Evolutionary conservation across 306 rosid species (phyloP).

Genomic region (Neltuma alba): DNA sequence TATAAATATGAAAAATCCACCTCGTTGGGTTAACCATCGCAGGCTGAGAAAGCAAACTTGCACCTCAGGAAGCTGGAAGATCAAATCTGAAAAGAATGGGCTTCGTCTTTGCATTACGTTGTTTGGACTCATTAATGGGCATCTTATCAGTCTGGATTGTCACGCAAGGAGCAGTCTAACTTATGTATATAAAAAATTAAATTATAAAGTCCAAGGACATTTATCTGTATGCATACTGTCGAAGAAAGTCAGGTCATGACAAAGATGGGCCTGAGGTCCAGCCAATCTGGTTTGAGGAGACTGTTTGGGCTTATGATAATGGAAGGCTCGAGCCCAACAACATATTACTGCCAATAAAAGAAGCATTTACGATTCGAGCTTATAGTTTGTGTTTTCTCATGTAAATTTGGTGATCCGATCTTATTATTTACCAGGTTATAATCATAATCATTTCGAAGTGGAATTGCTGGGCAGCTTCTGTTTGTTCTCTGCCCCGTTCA

Average conservation of each 20-base stretch:
- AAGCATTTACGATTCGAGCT: too few relatives aligned
- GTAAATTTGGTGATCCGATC: background rate
- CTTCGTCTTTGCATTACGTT: background rate
- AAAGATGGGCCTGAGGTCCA: background rate
- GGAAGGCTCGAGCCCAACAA: background rate
- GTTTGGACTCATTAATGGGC: background rate
- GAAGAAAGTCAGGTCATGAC: too few relatives aligned
- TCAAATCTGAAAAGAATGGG: conserved; percentile 21
- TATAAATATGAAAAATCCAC: background rate
- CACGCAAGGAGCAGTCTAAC: background rate
- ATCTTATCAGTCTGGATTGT: background rate
- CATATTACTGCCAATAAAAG: background rate
- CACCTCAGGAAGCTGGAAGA: conserved; percentile 41
- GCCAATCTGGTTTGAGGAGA: background rate
- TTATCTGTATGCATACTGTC: too few relatives aligned
- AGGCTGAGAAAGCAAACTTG: conserved; percentile 57
- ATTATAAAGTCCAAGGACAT: background rate
- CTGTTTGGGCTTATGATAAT: background rate
- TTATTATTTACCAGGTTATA: background rate
- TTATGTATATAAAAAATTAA: too few relatives aligned
- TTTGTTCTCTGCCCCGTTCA: background rate
- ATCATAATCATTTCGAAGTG: background rate
- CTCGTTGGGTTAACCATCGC: background rate
- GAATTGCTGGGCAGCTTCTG: background rate
- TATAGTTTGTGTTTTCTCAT: background rate